Conservation (phyloP, 495 filamentous ascomycete species). For the Penicillium cosmopolitanum region DNA sequence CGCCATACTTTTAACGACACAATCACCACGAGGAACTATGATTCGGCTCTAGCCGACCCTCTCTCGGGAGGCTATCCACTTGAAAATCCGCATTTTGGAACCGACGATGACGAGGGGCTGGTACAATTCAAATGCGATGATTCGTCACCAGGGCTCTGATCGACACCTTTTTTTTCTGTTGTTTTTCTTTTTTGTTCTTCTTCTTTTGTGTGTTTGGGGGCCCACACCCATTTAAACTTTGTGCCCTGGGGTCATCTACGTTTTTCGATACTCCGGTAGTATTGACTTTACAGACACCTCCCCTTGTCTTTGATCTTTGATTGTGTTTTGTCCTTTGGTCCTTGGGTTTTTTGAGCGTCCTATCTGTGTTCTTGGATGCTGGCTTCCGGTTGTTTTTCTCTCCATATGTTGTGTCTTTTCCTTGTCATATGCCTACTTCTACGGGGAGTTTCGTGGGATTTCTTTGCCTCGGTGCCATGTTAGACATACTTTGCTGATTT, state of each 20-base stretch:
- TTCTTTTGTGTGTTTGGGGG: background rate
- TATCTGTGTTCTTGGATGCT: constrained; percentile 11
- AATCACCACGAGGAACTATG: constrained; percentile 22
- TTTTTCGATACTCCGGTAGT: constrained; percentile 16
- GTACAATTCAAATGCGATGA: constrained; percentile 17
- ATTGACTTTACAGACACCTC: constrained; percentile 9
- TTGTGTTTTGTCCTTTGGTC: constrained; percentile 4
- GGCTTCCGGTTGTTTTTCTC: background rate
- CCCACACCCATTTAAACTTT: constrained; percentile 6
- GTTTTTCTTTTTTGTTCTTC: constrained; percentile 4
- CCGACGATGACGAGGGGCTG: constrained; percentile 12
- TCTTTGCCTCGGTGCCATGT: background rate
- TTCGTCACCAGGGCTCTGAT: constrained; percentile 24
- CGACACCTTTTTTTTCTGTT: constrained; percentile 18
- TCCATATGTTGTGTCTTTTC: background rate
- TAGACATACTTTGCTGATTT: constrained; percentile 4
- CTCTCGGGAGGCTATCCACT: constrained; percentile 10
- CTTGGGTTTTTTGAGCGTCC: background rate
- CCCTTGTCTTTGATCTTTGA: background rate
- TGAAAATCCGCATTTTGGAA: constrained; percentile 14
- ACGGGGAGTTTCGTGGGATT: background rate
- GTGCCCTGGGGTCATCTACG: constrained; percentile 10
- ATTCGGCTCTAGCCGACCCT: constrained; percentile 26
- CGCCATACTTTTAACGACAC: constrained; percentile 17
- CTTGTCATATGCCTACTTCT: constrained; percentile 1